Evolutionary conservation across 2,329 filamentous ascomycete genomes (phyloP).

Genomic region (Drechslera avenae): DNA sequence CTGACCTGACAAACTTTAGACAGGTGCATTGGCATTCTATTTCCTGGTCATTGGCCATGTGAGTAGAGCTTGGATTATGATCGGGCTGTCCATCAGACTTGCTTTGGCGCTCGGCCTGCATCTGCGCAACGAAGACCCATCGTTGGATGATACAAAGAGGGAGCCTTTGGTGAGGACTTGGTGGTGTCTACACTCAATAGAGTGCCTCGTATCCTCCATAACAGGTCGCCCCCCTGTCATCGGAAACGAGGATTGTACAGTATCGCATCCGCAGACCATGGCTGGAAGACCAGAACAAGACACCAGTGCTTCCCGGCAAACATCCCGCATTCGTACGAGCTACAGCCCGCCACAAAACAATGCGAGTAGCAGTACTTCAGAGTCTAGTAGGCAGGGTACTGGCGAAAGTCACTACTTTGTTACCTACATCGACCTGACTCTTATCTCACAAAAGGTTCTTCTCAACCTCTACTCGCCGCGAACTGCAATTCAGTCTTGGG

Average conservation of each 20-base stretch:
- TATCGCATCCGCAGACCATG: slow-evolving; percentile 28
- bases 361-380: background rate
- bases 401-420: slow-evolving; percentile 13
- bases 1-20: slow-evolving; percentile 15
- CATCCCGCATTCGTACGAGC: slow-evolving; percentile 4
- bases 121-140: slow-evolving; percentile 43
- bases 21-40: slow-evolving; percentile 32
- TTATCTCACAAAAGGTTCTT: slow-evolving; percentile 43
- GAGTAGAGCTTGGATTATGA: slow-evolving; percentile 43
- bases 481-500: slow-evolving; percentile 43
- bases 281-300: background rate
- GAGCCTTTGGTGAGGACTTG: slow-evolving; percentile 47
- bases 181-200: slow-evolving; percentile 49
- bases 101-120: slow-evolving; percentile 48
- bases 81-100: slow-evolving; percentile 46
- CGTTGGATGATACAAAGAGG: slow-evolving; percentile 27
- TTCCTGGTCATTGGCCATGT: slow-evolving; percentile 36
- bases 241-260: slow-evolving; percentile 40
- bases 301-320: background rate
- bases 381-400: background rate
- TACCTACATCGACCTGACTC: slow-evolving; percentile 29
- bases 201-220: slow-evolving; percentile 46
- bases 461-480: slow-evolving; percentile 44
- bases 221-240: slow-evolving; percentile 49
- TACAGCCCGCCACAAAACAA: slow-evolving; percentile 3